Evolutionary conservation across 2,329 filamentous ascomycete species (phyloP).

Genomic region (Venturia aucupariae): DNA sequence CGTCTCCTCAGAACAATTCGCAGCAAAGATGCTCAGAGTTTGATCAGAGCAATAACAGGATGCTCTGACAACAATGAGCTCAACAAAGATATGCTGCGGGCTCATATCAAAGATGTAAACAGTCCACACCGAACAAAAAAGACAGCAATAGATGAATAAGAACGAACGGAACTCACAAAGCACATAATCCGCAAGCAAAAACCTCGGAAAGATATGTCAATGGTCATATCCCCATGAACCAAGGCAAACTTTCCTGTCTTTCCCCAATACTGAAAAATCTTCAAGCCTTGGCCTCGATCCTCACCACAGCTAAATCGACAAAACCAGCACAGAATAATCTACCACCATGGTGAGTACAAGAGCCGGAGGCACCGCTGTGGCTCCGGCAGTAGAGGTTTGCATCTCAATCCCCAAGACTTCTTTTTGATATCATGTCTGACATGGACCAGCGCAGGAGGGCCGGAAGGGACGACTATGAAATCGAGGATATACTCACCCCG

Average conservation of each 20-base stretch:
- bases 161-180: background rate
- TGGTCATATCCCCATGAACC: background rate
- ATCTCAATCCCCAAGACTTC: background rate
- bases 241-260: background rate
- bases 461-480: background rate
- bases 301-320: background rate
- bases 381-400: background rate
- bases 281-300: too few relatives aligned
- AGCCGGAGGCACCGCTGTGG: background rate
- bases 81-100: background rate
- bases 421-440: background rate
- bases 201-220: background rate
- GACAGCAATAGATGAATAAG: background rate
- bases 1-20: too few relatives aligned
- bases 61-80: background rate
- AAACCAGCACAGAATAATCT: background rate
- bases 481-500: background rate
- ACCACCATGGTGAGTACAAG: background rate
- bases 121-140: background rate
- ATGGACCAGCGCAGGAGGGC: background rate
- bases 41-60: background rate
- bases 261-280: background rate
- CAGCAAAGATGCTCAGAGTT: too few relatives aligned
- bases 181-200: background rate
- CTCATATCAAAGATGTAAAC: background rate